Base-by-base conservation (phyloP, 805 yeast species). In the Yamadazyma scolyti region DNA sequence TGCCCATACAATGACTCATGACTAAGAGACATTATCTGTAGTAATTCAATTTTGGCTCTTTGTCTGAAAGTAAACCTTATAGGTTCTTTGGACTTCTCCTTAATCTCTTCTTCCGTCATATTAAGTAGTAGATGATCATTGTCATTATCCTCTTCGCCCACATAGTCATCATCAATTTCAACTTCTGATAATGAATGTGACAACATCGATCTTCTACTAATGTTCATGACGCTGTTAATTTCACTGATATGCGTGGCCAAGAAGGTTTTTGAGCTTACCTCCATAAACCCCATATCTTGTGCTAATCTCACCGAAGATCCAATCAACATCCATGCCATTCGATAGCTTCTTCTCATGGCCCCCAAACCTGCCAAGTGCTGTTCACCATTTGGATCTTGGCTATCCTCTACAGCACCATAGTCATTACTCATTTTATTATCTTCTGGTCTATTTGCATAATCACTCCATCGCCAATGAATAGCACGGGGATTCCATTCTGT, bases 401-500 rank as follows among this genome's bases (percentile, higher is more conserved):
- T 20, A 6, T 13, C 27, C 8, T 24, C 29, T n/a, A n/a, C n/a
- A 9, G 20, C 20, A 13, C 4, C 17, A 6, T 21, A 14, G 7
- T 21, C 28, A n/a, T 6, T 12, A 6, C 13, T 23, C 4, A 6
- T 9, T 19, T 7, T 14, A 13, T 20, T 36, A 34, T 71, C 77
- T 6, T 72, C 79, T 0, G 74, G 67, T 29, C 61, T 56, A 45
- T 82, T 81, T 1, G 90, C 95, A 57, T 86, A 84, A 56, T 89
- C 95, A 1, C 78, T 60, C 84, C 90, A 77, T 42, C 87, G 62
- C 81, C 88, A 82, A 54, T 88, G 96, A 38, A 88, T 87, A 3
- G 96, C 95, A 32, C 96, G 65, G 3, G 96, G 96, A 46, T 88
- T 87, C 97, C 97, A 89, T 54, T 90, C 97, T 0, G 96, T 84